These are phyloP conservation scores for Nicotiana paniculata DNA, from an alignment of 257 asterid species.

Conservation along the genomic window DNA sequence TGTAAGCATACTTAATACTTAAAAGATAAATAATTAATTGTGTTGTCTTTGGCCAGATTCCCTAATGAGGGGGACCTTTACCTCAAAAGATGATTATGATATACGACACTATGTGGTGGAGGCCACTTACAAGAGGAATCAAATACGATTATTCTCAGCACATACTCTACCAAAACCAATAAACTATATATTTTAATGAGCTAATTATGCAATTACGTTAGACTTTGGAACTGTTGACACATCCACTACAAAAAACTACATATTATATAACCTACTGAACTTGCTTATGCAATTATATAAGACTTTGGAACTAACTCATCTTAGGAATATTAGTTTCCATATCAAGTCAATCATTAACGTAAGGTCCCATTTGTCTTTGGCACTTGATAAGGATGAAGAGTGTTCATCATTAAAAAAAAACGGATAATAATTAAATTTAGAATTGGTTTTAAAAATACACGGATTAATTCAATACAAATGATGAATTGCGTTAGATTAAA, in stretches of 20 bases:
- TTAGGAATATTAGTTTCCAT: no score
- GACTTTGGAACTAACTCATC: not conserved
- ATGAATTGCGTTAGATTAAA: no score
- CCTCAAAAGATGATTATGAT: not conserved
- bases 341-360: no score
- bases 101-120: not conserved
- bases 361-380: not conserved
- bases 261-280: not conserved
- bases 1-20: no score
- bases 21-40: no score
- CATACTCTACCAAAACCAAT: slow-evolving; percentile 1
- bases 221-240: not conserved
- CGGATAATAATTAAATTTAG: no score
- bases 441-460: no score
- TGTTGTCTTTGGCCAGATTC: no score
- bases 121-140: not conserved
- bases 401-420: no score
- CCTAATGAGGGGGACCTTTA: not conserved
- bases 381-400: not conserved
- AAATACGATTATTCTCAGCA: not conserved
- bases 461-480: no score
- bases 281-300: not conserved
- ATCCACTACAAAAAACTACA: not conserved
- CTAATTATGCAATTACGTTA: not conserved
- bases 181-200: not conserved